Percentiles rank a stretch among this genome's conserved stretches.
Conservation (phyloP, 352 stramenopile genomes). For the Discostella stelligera region DNA sequence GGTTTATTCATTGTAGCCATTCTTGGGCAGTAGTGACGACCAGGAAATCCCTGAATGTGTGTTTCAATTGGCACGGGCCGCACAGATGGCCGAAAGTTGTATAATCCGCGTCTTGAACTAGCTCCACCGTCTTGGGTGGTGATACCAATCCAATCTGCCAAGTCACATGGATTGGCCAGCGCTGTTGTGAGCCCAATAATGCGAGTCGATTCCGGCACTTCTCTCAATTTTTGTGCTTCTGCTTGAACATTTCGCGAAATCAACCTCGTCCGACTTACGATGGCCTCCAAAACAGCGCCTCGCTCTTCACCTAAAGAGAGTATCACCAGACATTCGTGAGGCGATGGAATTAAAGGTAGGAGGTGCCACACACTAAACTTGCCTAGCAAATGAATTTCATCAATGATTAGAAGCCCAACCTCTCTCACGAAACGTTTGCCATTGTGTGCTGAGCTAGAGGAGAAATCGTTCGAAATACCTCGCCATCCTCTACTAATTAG, state of each 20-base stretch:
- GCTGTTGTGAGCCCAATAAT: constrained; percentile 95
- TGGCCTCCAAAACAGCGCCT: constrained; percentile 91
- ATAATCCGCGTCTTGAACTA: constrained; percentile 78
- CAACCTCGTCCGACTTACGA: constrained; percentile 90
- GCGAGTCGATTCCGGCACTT: constrained; percentile 77
- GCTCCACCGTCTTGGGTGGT: constrained; percentile 51
- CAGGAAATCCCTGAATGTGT: constrained; percentile 94
- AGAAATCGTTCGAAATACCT: constrained; percentile 78
- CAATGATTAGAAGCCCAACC: constrained; percentile 90
- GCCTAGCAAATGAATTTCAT: constrained; percentile 97
- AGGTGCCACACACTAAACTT: constrained; percentile 4
- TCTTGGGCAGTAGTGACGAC: constrained; percentile 93
- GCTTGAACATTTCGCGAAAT: constrained; percentile 78
- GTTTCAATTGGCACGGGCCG: constrained; percentile 95
- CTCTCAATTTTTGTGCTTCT: constrained; percentile 25
- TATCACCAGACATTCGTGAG: not conserved
- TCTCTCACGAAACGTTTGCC: constrained; percentile 77
- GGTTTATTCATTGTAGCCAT: constrained; percentile 99
- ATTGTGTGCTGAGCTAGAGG: constrained; percentile 68
- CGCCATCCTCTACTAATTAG: constrained; percentile 91
- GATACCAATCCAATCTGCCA: constrained; percentile 96
- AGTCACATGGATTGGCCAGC: constrained; percentile 93
- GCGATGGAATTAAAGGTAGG: not conserved
- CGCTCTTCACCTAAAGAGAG: constrained; percentile 83
- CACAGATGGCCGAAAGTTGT: constrained; percentile 93